Evolutionary conservation across 331 rosid species (phyloP).

Genomic region (Cydonia oblonga): DNA sequence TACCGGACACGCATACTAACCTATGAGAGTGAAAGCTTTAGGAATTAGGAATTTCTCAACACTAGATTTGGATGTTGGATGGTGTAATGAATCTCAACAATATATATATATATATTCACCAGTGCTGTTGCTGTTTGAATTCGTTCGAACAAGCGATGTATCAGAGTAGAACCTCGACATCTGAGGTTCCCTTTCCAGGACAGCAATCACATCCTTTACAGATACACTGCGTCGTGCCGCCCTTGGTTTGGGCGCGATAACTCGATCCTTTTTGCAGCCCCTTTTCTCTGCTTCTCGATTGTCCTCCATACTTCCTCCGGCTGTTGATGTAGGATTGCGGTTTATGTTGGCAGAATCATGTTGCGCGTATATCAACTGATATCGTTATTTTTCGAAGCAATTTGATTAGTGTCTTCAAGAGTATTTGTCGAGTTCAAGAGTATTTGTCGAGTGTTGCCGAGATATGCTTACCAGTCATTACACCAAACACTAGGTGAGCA

Average conservation of each 20-base stretch:
- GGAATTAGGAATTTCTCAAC: background rate
- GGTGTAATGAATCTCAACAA: background rate
- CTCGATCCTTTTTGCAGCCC: background rate
- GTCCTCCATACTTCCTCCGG: background rate
- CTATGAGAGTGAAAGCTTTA: background rate
- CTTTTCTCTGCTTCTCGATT: background rate
- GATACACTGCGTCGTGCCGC: background rate
- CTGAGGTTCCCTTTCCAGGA: background rate
- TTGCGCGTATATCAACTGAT: accelerated
- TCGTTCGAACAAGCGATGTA: too few species aligned
- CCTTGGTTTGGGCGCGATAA: too few species aligned
- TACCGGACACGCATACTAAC: background rate
- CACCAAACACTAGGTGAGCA: too few species aligned
- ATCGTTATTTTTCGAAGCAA: too few species aligned
- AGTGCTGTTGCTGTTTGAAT: background rate
- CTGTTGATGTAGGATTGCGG: background rate
- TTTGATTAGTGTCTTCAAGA: too few species aligned
- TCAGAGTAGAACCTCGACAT: background rate
- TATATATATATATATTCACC: background rate
- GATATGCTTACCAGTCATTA: too few species aligned
- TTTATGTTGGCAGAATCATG: too few species aligned
- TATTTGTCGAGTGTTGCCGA: too few species aligned
- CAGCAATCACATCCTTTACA: too few species aligned
- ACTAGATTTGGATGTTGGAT: background rate
- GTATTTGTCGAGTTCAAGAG: too few species aligned